A percentile compares a stretch with the other conserved stretches of the same genome.
These are phyloP conservation scores for Fusarium foetens DNA, from an alignment of 2,329 filamentous ascomycete species.

Conservation along the genomic window DNA sequence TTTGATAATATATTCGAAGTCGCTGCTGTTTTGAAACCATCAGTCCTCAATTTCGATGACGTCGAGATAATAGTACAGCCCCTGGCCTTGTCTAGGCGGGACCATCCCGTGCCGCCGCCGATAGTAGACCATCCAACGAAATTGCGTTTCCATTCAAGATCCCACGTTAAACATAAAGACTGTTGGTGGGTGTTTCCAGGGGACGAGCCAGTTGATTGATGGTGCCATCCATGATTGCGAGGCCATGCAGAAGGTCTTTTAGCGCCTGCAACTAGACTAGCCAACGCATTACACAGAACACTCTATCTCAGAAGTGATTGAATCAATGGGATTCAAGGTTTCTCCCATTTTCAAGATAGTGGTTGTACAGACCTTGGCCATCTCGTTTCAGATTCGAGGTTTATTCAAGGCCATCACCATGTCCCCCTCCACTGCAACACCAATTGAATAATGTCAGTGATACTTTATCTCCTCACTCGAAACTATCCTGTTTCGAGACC, in stretches of 20 bases:
- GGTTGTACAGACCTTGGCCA: conserved; percentile 7
- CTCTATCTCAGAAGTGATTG: neutral
- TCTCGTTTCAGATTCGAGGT: conserved; percentile 24
- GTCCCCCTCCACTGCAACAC: conserved; percentile 1
- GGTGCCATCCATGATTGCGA: conserved; percentile 16
- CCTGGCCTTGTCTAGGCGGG: conserved; percentile 17
- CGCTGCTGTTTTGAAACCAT: conserved; percentile 8
- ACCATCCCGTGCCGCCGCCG: conserved; percentile 23
- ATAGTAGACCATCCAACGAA: conserved; percentile 28
- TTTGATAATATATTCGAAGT: neutral
- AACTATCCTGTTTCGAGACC: conserved; percentile 14
- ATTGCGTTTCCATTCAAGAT: conserved; percentile 21
- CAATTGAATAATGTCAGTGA: neutral
- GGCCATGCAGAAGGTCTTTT: conserved; percentile 1
- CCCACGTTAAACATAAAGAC: conserved; percentile 12
- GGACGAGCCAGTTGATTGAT: conserved; percentile 3
- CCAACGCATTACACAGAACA: conserved; percentile 1
- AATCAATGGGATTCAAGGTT: conserved; percentile 14
- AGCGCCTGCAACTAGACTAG: conserved; percentile 4
- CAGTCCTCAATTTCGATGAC: conserved; percentile 11
- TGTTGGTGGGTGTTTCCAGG: neutral
- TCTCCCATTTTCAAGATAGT: conserved; percentile 12
- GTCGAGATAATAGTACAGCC: conserved; percentile 19
- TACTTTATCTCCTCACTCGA: neutral
- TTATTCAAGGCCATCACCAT: conserved; percentile 5